Conservation (phyloP, 257 asterid species). For the Solanum medicagineum region DNA sequence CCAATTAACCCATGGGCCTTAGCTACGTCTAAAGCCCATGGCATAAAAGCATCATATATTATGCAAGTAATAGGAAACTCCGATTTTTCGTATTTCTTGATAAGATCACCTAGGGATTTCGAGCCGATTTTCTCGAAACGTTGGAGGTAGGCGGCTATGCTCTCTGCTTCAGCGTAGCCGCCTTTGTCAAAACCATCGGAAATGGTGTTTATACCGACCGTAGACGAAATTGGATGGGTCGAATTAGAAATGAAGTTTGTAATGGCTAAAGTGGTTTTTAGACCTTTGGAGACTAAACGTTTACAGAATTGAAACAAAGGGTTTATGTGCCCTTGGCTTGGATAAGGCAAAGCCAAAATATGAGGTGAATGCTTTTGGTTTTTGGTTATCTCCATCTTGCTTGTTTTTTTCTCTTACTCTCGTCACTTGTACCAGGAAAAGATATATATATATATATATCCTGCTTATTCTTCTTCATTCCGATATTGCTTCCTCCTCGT, state of each 20-base stretch:
- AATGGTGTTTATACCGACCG: slow-evolving; percentile 27
- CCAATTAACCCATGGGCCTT: slow-evolving; percentile 20
- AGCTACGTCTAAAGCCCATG: slow-evolving; percentile 64
- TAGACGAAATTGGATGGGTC: slow-evolving; percentile 16
- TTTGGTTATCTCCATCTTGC: slow-evolving; percentile 12
- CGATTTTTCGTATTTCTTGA: slow-evolving; percentile 8
- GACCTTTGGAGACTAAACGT: slow-evolving; percentile 43
- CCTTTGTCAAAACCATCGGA: slow-evolving; percentile 73
- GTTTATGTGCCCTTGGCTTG: slow-evolving; percentile 86
- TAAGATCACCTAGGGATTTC: slow-evolving; percentile 26
- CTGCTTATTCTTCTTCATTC: no score
- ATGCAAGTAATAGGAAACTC: slow-evolving; percentile 35
- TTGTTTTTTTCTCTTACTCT: not conserved
- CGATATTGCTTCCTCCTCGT: no score
- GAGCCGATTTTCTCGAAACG: slow-evolving; percentile 29
- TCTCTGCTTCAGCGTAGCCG: slow-evolving; percentile 32
- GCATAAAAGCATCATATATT: slow-evolving; percentile 58
- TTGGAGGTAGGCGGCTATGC: slow-evolving; percentile 22
- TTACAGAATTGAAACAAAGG: slow-evolving; percentile 67
- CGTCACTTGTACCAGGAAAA: not conserved
- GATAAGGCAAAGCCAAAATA: slow-evolving; percentile 55
- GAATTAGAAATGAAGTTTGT: slow-evolving; percentile 49
- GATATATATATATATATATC: not conserved
- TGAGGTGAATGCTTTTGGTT: slow-evolving; percentile 15
- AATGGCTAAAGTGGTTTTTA: slow-evolving; percentile 42